Conservation (phyloP, 352 stramenopile species). For the Phytophthora palmivora region DNA sequence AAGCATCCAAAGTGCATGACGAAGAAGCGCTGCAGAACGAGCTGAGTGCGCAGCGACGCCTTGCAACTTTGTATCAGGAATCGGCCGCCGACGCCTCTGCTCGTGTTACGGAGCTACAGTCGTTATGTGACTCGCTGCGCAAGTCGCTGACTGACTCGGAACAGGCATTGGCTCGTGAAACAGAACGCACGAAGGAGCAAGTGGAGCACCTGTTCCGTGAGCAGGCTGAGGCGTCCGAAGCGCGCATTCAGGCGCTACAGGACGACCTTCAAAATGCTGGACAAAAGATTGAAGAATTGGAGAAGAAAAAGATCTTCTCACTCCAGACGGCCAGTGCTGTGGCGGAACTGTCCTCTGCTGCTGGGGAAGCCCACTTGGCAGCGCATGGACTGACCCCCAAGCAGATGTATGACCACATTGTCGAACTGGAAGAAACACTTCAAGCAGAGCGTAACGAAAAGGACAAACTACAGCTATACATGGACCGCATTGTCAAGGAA, state of each 20-base stretch:
- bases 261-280: conserved; percentile 62
- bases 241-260: conserved; percentile 62
- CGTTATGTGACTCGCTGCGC: conserved; percentile 60
- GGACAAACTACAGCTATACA: conserved; percentile 90
- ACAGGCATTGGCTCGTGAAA: conserved; percentile 66
- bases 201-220: conserved; percentile 82
- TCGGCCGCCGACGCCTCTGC: conserved; percentile 60
- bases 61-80: conserved; percentile 81
- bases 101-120: conserved; percentile 64
- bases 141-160: conserved; percentile 66
- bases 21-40: conserved; percentile 76
- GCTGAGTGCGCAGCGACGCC: conserved; percentile 66
- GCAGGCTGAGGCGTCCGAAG: conserved; percentile 58
- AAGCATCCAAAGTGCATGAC: conserved; percentile 63
- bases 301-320: conserved; percentile 69
- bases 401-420: conserved; percentile 90
- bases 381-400: conserved; percentile 83
- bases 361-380: conserved; percentile 68
- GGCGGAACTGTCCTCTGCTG: conserved; percentile 65
- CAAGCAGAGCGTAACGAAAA: conserved; percentile 81
- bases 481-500: conserved; percentile 93
- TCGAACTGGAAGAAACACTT: conserved; percentile 88
- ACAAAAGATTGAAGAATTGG: conserved; percentile 59
- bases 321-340: conserved; percentile 62
- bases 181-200: conserved; percentile 69